These are phyloP conservation scores for Aotearoamyces nothofagi DNA, from an alignment of 2,329 filamentous ascomycete genomes.

Conservation along the genomic window DNA sequence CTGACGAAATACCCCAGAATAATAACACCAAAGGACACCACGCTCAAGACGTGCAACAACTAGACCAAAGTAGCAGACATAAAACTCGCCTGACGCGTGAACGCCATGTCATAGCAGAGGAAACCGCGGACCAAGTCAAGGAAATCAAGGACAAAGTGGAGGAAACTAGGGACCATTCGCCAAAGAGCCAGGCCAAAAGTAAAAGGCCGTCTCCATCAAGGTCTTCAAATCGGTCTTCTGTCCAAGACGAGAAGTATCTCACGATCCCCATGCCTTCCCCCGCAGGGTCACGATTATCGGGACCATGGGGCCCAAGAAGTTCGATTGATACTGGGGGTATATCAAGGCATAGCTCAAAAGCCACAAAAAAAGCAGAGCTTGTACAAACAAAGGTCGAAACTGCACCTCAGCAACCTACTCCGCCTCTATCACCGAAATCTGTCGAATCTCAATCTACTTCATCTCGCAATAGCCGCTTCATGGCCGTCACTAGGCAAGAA, in stretches of 20 bases:
- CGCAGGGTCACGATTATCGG: conserved; percentile 5
- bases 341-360: no score
- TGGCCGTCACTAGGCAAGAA: conserved; percentile 36
- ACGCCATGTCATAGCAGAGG: no score
- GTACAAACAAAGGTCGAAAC: not conserved
- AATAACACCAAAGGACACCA: not conserved
- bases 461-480: conserved; percentile 19
- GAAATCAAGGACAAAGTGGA: no score
- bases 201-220: no score
- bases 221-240: no score
- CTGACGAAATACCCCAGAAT: conserved; percentile 4
- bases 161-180: no score
- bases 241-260: conserved; percentile 5
- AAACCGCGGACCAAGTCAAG: no score
- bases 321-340: no score
- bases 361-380: not conserved
- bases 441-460: conserved; percentile 5
- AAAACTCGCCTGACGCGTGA: no score
- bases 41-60: not conserved
- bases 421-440: conserved; percentile 16
- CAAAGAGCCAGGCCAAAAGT: no score
- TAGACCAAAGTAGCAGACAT: no score
- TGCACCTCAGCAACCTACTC: conserved; percentile 12
- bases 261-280: conserved; percentile 8
- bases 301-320: conserved; percentile 5